Evolutionary conservation across 176 grass and related monocot species (phyloP).

Genomic region (Phoenix roebelenii): DNA sequence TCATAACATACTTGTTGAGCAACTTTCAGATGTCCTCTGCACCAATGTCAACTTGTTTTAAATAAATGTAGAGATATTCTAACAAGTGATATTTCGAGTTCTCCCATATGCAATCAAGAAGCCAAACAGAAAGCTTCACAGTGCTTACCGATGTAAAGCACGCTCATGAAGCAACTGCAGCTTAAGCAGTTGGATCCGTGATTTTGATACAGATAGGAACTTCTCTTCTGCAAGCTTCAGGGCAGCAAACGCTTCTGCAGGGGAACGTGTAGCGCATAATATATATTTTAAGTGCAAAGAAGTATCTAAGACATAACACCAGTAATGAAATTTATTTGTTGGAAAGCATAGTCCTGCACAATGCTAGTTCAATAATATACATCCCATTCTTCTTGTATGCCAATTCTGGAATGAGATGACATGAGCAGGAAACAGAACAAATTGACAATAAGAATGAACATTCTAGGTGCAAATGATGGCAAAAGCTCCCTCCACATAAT

Average conservation of each 20-base stretch:
- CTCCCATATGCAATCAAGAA: not conserved
- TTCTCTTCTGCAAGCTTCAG: constrained; percentile 85
- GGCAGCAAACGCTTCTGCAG: constrained; percentile 64
- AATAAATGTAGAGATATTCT: not conserved
- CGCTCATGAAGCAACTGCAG: constrained; percentile 88
- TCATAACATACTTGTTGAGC: constrained; percentile 83
- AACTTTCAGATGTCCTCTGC: constrained; percentile 69
- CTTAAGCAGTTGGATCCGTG: constrained; percentile 65
- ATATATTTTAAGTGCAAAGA: too few species aligned
- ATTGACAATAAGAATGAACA: too few species aligned
- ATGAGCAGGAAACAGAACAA: too few species aligned
- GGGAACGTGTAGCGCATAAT: not conserved
- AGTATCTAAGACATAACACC: too few species aligned
- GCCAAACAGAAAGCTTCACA: constrained; percentile 1
- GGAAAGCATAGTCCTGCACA: too few species aligned
- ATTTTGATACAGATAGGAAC: constrained; percentile 48
- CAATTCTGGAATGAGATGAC: too few species aligned
- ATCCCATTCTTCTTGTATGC: too few species aligned
- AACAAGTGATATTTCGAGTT: not conserved
- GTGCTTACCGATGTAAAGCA: constrained; percentile 63
- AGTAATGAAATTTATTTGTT: too few species aligned
- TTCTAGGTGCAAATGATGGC: too few species aligned
- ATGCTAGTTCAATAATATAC: too few species aligned
- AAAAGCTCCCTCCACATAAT: too few species aligned
- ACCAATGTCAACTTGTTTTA: constrained; percentile 15